Evolutionary conservation across 2,329 filamentous ascomycete genomes (phyloP).

Genomic region (Beauveria pseudobassiana): DNA sequence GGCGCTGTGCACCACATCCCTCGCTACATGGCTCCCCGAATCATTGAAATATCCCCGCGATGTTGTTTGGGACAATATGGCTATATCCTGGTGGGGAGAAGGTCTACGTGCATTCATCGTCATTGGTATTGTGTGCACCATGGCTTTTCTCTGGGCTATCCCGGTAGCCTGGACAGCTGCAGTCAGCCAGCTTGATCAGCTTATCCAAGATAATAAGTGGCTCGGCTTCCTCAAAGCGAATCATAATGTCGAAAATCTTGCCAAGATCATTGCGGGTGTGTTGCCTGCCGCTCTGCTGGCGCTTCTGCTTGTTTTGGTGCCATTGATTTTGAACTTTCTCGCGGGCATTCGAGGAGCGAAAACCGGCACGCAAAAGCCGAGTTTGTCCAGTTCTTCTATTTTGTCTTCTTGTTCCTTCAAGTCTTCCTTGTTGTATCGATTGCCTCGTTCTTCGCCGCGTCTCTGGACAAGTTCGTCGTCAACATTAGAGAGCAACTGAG

Average conservation of each 20-base stretch:
- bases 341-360: constrained; percentile 70
- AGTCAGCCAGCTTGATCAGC: constrained; percentile 65
- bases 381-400: constrained; percentile 88
- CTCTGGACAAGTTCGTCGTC: constrained; percentile 55
- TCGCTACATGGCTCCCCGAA: constrained; percentile 84
- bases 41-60: constrained; percentile 93
- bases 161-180: constrained; percentile 84
- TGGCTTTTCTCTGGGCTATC: constrained; percentile 84
- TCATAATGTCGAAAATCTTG: constrained; percentile 50
- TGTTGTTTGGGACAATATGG: constrained; percentile 96
- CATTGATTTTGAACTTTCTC: constrained; percentile 68
- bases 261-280: constrained; percentile 69
- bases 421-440: constrained; percentile 91
- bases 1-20: constrained; percentile 82
- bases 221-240: constrained; percentile 61
- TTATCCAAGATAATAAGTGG: constrained; percentile 61
- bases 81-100: constrained; percentile 86
- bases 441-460: constrained; percentile 61
- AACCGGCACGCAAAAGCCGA: constrained; percentile 71
- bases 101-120: constrained; percentile 67
- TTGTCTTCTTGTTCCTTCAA: constrained; percentile 88
- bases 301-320: constrained; percentile 72
- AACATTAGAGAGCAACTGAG: constrained; percentile 31
- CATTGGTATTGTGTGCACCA: constrained; percentile 56
- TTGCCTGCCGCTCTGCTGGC: constrained; percentile 71